A percentile compares a stretch with the other conserved stretches of the same genome.
phyloP scores from a whole-genome alignment of 2,329 filamentous ascomycete species.

The Microcyclosporella mali region DNA sequence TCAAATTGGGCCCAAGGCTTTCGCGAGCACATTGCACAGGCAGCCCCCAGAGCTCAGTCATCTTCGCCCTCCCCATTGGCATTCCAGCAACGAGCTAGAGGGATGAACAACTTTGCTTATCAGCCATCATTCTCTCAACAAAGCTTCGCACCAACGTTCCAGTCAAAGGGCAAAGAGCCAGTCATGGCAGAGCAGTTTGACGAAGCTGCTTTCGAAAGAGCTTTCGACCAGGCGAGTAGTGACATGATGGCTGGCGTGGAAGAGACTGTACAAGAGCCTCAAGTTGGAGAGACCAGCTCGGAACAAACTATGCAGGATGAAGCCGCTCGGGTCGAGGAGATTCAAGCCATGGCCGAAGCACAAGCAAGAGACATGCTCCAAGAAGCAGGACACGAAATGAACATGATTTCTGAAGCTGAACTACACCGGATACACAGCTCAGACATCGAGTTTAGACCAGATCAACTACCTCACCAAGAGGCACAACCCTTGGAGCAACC shows the following conservation, averaged over 20 bases:
- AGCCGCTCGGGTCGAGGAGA: slow-evolving; percentile 9
- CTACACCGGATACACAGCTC: slow-evolving; percentile 7
- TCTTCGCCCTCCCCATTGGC: slow-evolving; percentile 25
- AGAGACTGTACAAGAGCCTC: slow-evolving; percentile 10
- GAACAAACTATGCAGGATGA: slow-evolving; percentile 7
- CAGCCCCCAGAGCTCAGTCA: slow-evolving; percentile 23
- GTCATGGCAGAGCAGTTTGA: slow-evolving; percentile 42
- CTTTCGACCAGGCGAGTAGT: slow-evolving; percentile 46
- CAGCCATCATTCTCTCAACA: slow-evolving; percentile 26
- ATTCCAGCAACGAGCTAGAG: slow-evolving; percentile 28
- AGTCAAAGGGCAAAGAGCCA: slow-evolving; percentile 29
- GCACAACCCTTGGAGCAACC: slow-evolving; percentile 11
- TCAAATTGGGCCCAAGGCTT: slow-evolving; percentile 57
- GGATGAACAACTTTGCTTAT: slow-evolving; percentile 23
- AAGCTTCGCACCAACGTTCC: slow-evolving; percentile 9
- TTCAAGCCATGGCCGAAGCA: slow-evolving; percentile 15
- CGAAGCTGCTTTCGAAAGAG: slow-evolving; percentile 50
- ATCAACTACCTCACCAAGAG: slow-evolving; percentile 7
- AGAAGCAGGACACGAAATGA: slow-evolving; percentile 14
- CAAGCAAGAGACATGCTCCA: slow-evolving; percentile 17
- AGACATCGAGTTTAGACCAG: slow-evolving; percentile 14
- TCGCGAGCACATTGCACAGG: slow-evolving; percentile 38
- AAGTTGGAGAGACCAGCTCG: slow-evolving; percentile 8
- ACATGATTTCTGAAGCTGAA: slow-evolving; percentile 10
- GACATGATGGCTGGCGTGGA: slow-evolving; percentile 31